phyloP scores from a whole-genome alignment of 2,329 filamentous ascomycete genomes.

The Didymella keratinophila region DNA sequence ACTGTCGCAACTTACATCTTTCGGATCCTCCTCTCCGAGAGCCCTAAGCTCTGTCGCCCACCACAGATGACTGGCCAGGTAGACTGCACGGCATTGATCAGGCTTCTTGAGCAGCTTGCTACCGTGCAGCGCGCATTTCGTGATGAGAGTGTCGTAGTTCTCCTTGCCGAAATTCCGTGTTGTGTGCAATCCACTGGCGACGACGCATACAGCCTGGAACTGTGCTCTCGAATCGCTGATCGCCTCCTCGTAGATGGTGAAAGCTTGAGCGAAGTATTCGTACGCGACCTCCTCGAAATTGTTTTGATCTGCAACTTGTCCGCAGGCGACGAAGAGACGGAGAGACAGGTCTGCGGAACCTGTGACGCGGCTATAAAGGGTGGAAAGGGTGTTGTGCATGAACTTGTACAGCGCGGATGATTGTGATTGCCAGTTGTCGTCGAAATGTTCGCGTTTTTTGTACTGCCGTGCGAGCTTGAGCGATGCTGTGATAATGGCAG shows the following conservation, averaged over 20 bases:
- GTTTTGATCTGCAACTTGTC: slow-evolving; percentile 89
- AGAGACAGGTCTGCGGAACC: slow-evolving; percentile 87
- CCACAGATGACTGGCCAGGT: slow-evolving; percentile 95
- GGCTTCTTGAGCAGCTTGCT: slow-evolving; percentile 98
- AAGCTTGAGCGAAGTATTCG: slow-evolving; percentile 97
- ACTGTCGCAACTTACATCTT: slow-evolving; percentile 66
- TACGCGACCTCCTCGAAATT: slow-evolving; percentile 96
- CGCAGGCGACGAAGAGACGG: slow-evolving; percentile 88
- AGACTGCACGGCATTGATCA: slow-evolving; percentile 96
- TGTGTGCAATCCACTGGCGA: slow-evolving; percentile 87
- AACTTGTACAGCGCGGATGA: slow-evolving; percentile 92
- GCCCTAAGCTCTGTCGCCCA: slow-evolving; percentile 88
- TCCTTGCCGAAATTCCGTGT: slow-evolving; percentile 92
- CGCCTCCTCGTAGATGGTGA: slow-evolving; percentile 96
- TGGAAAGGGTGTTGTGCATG: slow-evolving; percentile 86
- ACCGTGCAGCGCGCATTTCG: slow-evolving; percentile 94
- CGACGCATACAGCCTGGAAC: slow-evolving; percentile 96
- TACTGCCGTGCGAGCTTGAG: slow-evolving; percentile 88
- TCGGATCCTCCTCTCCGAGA: slow-evolving; percentile 80
- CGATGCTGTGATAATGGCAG: slow-evolving; percentile 86
- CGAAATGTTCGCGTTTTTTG: slow-evolving; percentile 89
- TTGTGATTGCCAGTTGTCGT: slow-evolving; percentile 75
- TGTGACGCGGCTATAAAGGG: slow-evolving; percentile 85
- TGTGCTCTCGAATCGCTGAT: slow-evolving; percentile 95
- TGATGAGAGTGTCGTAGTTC: slow-evolving; percentile 98